Percentiles rank a stretch among this genome's conserved stretches.
Conservation (phyloP, 495 filamentous ascomycete species). For the Ascodesmis nigricans region DNA sequence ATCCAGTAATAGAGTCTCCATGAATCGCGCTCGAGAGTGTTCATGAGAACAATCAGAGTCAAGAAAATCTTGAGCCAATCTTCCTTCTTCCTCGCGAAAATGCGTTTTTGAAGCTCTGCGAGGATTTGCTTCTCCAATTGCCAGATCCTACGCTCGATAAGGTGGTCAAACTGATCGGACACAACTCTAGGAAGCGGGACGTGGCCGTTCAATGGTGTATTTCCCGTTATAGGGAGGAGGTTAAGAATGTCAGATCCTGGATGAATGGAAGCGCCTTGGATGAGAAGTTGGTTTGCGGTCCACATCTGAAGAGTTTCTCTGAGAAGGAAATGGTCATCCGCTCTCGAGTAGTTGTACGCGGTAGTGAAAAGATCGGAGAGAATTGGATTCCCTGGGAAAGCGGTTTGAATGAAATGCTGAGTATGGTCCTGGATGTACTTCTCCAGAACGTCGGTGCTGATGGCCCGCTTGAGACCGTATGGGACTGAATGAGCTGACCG, state of each 20-base stretch:
- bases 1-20: slow-evolving; percentile 23
- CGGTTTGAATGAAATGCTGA: slow-evolving; percentile 17
- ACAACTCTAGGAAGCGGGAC: slow-evolving; percentile 19
- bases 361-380: slow-evolving; percentile 18
- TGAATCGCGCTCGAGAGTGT: slow-evolving; percentile 20
- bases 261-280: slow-evolving; percentile 17
- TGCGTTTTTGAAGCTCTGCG: slow-evolving; percentile 18
- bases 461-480: slow-evolving; percentile 21
- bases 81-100: slow-evolving; percentile 20
- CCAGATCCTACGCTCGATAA: slow-evolving; percentile 21
- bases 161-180: slow-evolving; percentile 21
- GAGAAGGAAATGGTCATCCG: slow-evolving; percentile 18
- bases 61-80: slow-evolving; percentile 21
- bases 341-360: slow-evolving; percentile 17
- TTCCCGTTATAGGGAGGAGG: slow-evolving; percentile 14
- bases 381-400: slow-evolving; percentile 17
- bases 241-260: slow-evolving; percentile 17
- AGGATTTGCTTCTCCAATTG: slow-evolving; percentile 21
- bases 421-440: slow-evolving; percentile 22
- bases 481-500: slow-evolving; percentile 17
- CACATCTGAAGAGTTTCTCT: slow-evolving; percentile 20
- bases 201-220: slow-evolving; percentile 11
- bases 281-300: slow-evolving; percentile 19
- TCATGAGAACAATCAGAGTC: slow-evolving; percentile 17
- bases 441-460: slow-evolving; percentile 18